These are phyloP conservation scores for Rhododendron henanense DNA, from an alignment of 148 eudicot species.

Conservation along the genomic window DNA sequence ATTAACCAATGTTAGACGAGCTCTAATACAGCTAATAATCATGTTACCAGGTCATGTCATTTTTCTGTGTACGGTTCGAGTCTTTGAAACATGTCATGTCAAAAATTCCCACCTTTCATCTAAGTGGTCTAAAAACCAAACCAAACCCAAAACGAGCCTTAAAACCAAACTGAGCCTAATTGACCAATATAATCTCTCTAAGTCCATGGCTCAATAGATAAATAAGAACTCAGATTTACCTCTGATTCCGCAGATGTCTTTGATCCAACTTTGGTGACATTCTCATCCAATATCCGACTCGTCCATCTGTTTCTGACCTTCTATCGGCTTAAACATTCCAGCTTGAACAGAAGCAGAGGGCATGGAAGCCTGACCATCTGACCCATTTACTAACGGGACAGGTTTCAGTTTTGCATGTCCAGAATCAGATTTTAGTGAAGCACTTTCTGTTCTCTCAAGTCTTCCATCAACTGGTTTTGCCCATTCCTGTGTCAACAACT, in stretches of 20 bases:
- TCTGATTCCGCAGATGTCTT: slow-evolving; percentile 51
- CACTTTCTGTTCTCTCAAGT: slow-evolving; percentile 42
- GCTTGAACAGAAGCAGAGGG: slow-evolving; percentile 22
- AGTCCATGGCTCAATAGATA: not conserved
- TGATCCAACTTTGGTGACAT: slow-evolving; percentile 29
- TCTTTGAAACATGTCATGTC: not conserved
- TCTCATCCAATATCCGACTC: slow-evolving; percentile 56
- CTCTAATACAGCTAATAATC: not conserved
- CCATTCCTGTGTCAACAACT: slow-evolving; percentile 43
- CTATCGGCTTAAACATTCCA: slow-evolving; percentile 38
- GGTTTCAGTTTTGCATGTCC: slow-evolving; percentile 46
- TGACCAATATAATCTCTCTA: not conserved
- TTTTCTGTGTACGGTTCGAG: not conserved
- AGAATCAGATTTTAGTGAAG: slow-evolving; percentile 31
- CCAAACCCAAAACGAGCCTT: too few relatives aligned
- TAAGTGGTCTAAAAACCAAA: not conserved
- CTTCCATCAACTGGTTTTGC: slow-evolving; percentile 55
- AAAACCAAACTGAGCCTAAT: not conserved
- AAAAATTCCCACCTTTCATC: not conserved
- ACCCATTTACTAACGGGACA: slow-evolving; percentile 34
- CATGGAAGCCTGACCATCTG: slow-evolving; percentile 36
- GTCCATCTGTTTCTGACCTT: slow-evolving; percentile 51
- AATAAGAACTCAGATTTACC: slow-evolving; percentile 35
- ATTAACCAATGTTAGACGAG: not conserved
- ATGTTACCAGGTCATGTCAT: not conserved